phyloP scores from a whole-genome alignment of 192 early-diverging fungal genomes.

The Chytriomyces sp. region DNA sequence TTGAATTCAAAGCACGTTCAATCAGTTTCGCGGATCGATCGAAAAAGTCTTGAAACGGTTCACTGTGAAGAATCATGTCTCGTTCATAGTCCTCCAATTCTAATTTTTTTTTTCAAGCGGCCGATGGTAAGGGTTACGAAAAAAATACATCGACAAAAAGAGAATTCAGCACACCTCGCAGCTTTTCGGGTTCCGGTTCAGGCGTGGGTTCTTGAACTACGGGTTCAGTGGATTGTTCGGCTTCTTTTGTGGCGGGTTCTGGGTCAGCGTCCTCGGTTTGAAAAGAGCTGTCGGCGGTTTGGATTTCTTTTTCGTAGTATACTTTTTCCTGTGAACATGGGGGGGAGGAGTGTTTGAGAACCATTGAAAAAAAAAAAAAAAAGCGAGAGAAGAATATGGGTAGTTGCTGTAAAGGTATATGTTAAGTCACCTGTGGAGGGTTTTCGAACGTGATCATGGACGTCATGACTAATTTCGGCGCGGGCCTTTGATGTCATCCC shows the following conservation, averaged over 20 bases:
- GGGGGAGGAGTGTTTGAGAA: not conserved
- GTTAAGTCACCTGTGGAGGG: constrained; percentile 71
- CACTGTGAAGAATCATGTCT: constrained; percentile 73
- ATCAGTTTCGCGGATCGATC: constrained; percentile 85
- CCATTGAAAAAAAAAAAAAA: not conserved
- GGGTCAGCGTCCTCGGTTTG: constrained; percentile 47
- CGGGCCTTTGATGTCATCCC: constrained; percentile 46
- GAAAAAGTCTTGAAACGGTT: constrained; percentile 84
- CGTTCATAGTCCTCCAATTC: constrained; percentile 86
- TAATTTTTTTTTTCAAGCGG: constrained; percentile 15
- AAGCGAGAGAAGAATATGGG: not conserved
- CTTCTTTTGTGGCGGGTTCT: constrained; percentile 39
- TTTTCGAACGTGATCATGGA: constrained; percentile 86
- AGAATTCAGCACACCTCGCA: not conserved
- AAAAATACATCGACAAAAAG: too few species aligned
- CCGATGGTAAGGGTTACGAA: too few species aligned
- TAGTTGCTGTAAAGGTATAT: not conserved
- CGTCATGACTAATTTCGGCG: constrained; percentile 66
- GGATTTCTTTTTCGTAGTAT: constrained; percentile 84
- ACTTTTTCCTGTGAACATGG: constrained; percentile 67
- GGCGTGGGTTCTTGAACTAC: constrained; percentile 40
- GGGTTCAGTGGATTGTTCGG: constrained; percentile 43
- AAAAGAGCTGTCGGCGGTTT: constrained; percentile 47
- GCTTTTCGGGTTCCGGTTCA: constrained; percentile 43
- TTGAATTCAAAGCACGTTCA: constrained; percentile 83